Evolutionary conservation across 441 rosid species (phyloP).

Genomic region (Populus tomentosa): DNA sequence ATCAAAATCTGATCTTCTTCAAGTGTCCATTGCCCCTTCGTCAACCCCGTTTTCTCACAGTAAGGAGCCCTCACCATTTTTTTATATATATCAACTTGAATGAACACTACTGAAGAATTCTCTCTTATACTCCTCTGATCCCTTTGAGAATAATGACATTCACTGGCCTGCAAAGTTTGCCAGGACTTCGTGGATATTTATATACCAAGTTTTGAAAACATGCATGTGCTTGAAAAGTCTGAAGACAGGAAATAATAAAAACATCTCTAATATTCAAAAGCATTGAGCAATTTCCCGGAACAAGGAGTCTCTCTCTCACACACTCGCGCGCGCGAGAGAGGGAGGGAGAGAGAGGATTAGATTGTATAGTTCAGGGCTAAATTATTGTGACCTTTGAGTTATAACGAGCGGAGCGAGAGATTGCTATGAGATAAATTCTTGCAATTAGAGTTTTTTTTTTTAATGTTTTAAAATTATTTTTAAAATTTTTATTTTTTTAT

Average conservation of each 20-base stretch:
- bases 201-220: background rate
- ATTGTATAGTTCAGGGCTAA: background rate
- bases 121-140: background rate
- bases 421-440: background rate
- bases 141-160: background rate
- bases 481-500: too few relatives aligned
- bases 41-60: background rate
- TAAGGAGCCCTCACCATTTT: background rate
- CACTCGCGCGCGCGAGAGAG: background rate
- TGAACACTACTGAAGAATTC: background rate
- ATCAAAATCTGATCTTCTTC: too few relatives aligned
- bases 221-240: slow-evolving; percentile 3
- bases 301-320: background rate
- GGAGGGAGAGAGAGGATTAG: background rate
- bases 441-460: too few relatives aligned
- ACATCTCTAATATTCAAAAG: background rate
- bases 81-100: background rate
- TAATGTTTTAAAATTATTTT: too few relatives aligned
- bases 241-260: background rate
- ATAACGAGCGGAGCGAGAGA: background rate
- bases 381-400: background rate
- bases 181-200: background rate
- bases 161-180: background rate
- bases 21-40: background rate
- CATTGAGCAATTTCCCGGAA: slow-evolving; percentile 11